phyloP scores from a whole-genome alignment of 257 asterid species.

The Capsicum rhomboideum region DNA sequence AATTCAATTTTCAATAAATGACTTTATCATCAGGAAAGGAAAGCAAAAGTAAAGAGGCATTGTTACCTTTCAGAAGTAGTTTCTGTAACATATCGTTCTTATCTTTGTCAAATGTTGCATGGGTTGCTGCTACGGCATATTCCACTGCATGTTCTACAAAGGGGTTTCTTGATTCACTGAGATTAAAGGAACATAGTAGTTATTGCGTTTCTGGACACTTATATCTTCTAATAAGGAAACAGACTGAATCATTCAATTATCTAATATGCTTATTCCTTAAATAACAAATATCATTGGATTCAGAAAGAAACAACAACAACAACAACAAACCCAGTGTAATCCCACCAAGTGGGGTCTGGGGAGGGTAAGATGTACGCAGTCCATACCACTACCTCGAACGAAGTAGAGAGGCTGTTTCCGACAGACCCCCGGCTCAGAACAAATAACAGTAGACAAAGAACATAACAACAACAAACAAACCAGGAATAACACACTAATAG shows the following conservation, averaged over 20 bases:
- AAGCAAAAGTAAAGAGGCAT: constrained; percentile 9
- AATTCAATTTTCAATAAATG: background rate
- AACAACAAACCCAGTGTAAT: too few relatives aligned
- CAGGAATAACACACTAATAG: too few relatives aligned
- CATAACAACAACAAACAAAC: too few relatives aligned
- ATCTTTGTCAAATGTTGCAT: constrained; percentile 44
- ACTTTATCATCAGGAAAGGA: constrained; percentile 7
- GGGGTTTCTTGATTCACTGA: constrained; percentile 84
- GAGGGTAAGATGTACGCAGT: too few relatives aligned
- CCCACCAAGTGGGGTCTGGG: too few relatives aligned
- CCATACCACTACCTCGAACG: too few relatives aligned
- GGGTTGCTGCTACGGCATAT: constrained; percentile 82
- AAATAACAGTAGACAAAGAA: too few relatives aligned
- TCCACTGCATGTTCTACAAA: constrained; percentile 87
- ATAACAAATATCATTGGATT: background rate
- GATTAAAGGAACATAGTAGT: constrained; percentile 20
- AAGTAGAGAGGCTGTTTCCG: too few relatives aligned
- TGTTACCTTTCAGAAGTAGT: constrained; percentile 72
- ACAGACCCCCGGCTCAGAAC: too few relatives aligned
- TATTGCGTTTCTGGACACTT: background rate
- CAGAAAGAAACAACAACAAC: too few relatives aligned
- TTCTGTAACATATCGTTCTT: constrained; percentile 57
- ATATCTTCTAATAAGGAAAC: background rate
- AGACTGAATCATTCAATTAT: background rate
- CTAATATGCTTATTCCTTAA: background rate